Evolutionary conservation across 2,329 filamentous ascomycete species (phyloP), one percentile per base, ranked within the genome.

Genomic region (Dendryphion nanum): DNA sequence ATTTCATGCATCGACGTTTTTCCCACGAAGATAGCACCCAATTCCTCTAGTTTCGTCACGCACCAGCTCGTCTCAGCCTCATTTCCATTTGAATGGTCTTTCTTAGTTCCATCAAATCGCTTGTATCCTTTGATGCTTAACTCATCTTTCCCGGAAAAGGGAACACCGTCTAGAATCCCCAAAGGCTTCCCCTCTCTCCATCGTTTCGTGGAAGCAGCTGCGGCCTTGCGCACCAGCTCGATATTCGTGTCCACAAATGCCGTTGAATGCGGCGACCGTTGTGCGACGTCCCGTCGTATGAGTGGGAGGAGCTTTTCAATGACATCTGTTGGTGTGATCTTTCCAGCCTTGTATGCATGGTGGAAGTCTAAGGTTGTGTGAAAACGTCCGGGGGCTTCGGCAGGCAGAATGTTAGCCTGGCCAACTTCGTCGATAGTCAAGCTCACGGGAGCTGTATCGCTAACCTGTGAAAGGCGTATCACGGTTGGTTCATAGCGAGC

Each of bases 131-230:
- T 74, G 20, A 89, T 71, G 47, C 84, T 75, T 13, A 83, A 75
- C 55, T 95, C 88, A 57, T 94, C 89, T 67, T 95, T 95, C 52
- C 93, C 79, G 0, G 83, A 85, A 33, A 94, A 78, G 0, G 89
- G 89, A 1, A 95, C 80, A 10, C 89, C 89, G 53, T 94, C 88
- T 8, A 94, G 69, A 1, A 85, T 68, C 8, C 85, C 75, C 6
- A 87, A 64, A 0, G 81, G 74, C 41, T 74, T 74, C 0, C 85
- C 84, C 10, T 74, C 69, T 38, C 78, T 77, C 61, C 83, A 93
- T 28, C 88, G 74, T 55, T 78, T 71, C 0, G 87, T 84, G 1
- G 86, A 89, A 5, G 30, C 88, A 50, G 75, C 75, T 0, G 89
- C 89, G 1, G 87, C 83, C 23, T 77, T 75, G 4, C 82, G 72